phyloP scores from a whole-genome alignment of 2,329 filamentous ascomycete genomes.

The Fusarium sp. region DNA sequence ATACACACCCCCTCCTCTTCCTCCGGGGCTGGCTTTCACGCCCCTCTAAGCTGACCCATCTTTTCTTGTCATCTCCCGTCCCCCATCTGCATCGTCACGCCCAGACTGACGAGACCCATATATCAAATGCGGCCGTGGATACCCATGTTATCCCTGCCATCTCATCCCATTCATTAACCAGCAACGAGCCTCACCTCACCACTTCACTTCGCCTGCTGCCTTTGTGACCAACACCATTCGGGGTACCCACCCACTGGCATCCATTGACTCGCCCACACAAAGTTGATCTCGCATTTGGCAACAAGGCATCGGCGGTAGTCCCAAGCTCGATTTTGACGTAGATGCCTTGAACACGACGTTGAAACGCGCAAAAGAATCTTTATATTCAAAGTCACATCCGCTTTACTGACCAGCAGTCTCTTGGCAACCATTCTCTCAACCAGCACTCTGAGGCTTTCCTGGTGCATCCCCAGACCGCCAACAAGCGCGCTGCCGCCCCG shows the following conservation, averaged over 20 bases:
- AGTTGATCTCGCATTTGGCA: constrained; percentile 3
- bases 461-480: constrained; percentile 28
- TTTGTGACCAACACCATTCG: constrained; percentile 8
- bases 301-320: not conserved
- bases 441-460: constrained; percentile 8
- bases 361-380: not conserved
- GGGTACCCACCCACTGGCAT: constrained; percentile 25
- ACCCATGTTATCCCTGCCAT: constrained; percentile 14
- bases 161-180: constrained; percentile 23
- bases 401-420: not conserved
- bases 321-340: not conserved
- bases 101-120: constrained; percentile 29
- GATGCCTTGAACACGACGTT: not conserved
- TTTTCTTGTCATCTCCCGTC: constrained; percentile 42
- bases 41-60: constrained; percentile 26
- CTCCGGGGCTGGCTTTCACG: constrained; percentile 19
- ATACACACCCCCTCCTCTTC: constrained; percentile 26
- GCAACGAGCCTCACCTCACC: constrained; percentile 31
- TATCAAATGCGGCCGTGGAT: constrained; percentile 19
- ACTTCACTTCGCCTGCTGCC: not conserved
- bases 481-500: constrained; percentile 36
- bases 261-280: constrained; percentile 25
- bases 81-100: constrained; percentile 36
- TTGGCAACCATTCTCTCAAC: not conserved
- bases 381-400: not conserved